Conservation (phyloP, 768 basidiomycete genomes). For the Hemileccinum impolitum region DNA sequence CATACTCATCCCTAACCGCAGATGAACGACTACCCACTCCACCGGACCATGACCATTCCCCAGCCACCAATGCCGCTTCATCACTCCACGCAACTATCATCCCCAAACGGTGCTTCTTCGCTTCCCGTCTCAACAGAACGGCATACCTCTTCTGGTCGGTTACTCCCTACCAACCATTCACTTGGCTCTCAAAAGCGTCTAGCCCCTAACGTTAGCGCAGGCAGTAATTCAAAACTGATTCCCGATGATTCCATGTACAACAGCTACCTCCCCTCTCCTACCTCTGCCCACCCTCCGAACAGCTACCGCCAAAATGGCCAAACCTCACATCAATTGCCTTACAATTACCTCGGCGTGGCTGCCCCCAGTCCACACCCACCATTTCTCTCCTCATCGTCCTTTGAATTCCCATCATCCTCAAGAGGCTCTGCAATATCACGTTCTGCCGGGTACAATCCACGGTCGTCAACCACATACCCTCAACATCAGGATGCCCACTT, state of each 20-base stretch:
- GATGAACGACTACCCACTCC: constrained; percentile 28
- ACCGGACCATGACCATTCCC: constrained; percentile 32
- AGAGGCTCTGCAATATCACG: constrained; percentile 23
- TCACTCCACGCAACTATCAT: constrained; percentile 26
- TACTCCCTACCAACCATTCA: constrained; percentile 24
- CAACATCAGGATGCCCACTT: constrained; percentile 30
- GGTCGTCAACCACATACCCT: constrained; percentile 22
- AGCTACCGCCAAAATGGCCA: constrained; percentile 30
- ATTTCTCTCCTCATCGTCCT: constrained; percentile 22
- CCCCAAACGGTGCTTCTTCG: constrained; percentile 19
- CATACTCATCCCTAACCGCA: constrained; percentile 10
- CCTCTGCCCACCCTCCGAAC: constrained; percentile 24
- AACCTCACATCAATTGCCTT: constrained; percentile 24
- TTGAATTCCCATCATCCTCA: constrained; percentile 31
- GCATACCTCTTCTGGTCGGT: constrained; percentile 32
- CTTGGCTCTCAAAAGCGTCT: constrained; percentile 30
- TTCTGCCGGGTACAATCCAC: constrained; percentile 22
- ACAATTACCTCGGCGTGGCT: constrained; percentile 23
- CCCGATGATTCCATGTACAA: constrained; percentile 31
- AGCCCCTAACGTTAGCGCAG: constrained; percentile 20
- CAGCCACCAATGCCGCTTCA: constrained; percentile 32
- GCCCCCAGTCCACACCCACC: constrained; percentile 19
- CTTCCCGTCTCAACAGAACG: constrained; percentile 34
- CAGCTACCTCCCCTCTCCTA: constrained; percentile 31
- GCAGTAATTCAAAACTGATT: constrained; percentile 23